Percentiles rank a stretch among this genome's conserved stretches.
phyloP scores from a whole-genome alignment of 495 filamentous ascomycete species.

The Daldinia concentrica region DNA sequence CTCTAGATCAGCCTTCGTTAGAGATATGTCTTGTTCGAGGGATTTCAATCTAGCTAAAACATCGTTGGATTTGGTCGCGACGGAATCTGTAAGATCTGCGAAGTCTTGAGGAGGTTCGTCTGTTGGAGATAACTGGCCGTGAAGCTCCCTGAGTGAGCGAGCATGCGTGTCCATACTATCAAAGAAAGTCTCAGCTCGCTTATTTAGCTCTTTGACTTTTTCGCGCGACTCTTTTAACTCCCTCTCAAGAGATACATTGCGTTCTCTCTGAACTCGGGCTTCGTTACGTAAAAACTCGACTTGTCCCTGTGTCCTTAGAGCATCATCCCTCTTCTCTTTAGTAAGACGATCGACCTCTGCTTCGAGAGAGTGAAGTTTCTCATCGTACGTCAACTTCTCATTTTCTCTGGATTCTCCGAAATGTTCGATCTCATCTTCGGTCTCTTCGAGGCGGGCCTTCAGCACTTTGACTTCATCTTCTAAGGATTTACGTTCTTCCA shows the following conservation, averaged over 20 bases:
- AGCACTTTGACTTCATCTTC: conserved; percentile 79
- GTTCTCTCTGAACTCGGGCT: conserved; percentile 63
- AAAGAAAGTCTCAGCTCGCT: conserved; percentile 58
- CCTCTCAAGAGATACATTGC: conserved; percentile 61
- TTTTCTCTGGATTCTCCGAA: conserved; percentile 83
- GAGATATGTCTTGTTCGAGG: conserved; percentile 54
- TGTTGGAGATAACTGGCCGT: conserved; percentile 68
- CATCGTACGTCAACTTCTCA: conserved; percentile 73
- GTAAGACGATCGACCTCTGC: conserved; percentile 71
- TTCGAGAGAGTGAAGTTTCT: conserved; percentile 73
- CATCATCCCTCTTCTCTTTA: conserved; percentile 65
- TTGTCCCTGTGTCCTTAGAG: conserved; percentile 64
- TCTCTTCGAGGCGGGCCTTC: conserved; percentile 79
- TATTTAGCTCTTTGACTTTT: conserved; percentile 58
- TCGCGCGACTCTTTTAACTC: conserved; percentile 63
- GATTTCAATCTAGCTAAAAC: conserved; percentile 55
- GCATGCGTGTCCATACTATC: conserved; percentile 62
- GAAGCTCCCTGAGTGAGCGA: conserved; percentile 67
- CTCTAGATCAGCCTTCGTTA: conserved; percentile 58
- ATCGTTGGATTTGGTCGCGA: conserved; percentile 70
- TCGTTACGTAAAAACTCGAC: conserved; percentile 66
- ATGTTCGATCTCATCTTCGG: conserved; percentile 89
- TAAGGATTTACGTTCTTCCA: conserved; percentile 80
- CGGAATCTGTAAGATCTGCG: conserved; percentile 65
- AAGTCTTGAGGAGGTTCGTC: conserved; percentile 66